phyloP scores from a whole-genome alignment of 164 flowering plant genomes.

The Euptelea pleiosperma region DNA sequence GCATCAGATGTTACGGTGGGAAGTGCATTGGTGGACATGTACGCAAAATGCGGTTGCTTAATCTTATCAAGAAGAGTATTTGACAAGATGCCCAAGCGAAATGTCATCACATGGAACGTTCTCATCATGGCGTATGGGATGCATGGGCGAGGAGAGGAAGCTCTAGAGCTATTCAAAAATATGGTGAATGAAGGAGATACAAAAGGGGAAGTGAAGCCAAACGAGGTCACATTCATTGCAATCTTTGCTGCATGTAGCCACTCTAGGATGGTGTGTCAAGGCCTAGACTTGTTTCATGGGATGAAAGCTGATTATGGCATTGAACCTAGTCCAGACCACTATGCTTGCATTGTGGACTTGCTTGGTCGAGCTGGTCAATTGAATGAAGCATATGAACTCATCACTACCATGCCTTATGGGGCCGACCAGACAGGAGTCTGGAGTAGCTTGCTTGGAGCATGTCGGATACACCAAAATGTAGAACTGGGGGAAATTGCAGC shows the following conservation, averaged over 20 bases:
- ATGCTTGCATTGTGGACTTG: too few species aligned
- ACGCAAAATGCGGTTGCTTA: conserved; percentile 75
- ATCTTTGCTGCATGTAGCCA: conserved; percentile 75
- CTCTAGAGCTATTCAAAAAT: conserved; percentile 39
- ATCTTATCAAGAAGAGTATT: conserved; percentile 39
- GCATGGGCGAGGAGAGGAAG: conserved; percentile 71
- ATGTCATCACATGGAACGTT: conserved; percentile 79
- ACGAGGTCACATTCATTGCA: conserved; percentile 65
- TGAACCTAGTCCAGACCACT: conserved; percentile 66
- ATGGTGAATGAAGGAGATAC: too few species aligned
- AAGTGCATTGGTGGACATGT: conserved; percentile 78
- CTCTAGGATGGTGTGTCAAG: conserved; percentile 66
- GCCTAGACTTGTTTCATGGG: conserved; percentile 44
- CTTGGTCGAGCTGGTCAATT: conserved; percentile 76
- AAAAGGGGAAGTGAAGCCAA: conserved; percentile 49
- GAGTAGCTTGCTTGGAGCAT: conserved; percentile 86
- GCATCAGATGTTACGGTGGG: conserved; percentile 63
- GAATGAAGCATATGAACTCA: conserved; percentile 56
- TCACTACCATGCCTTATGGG: conserved; percentile 44
- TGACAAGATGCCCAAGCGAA: conserved; percentile 53
- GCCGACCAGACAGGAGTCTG: conserved; percentile 49
- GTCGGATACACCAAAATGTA: conserved; percentile 57
- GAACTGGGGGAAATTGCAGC: conserved; percentile 68
- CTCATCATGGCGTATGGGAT: conserved; percentile 86
- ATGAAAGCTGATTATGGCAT: conserved; percentile 53